phyloP scores from a whole-genome alignment of 140 eudicot genomes.

The Senecio squalidus region DNA sequence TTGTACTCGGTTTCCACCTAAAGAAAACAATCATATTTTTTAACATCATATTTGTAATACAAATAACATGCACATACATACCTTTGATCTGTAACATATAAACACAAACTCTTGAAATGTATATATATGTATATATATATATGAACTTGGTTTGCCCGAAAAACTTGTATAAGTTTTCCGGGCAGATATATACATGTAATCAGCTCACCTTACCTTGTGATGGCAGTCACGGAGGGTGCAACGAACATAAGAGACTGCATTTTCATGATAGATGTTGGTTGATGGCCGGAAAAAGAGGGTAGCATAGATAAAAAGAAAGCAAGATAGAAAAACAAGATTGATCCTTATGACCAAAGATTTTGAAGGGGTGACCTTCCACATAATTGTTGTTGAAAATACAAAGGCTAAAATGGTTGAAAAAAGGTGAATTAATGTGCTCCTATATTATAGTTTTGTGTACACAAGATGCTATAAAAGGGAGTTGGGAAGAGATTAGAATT shows the following conservation, averaged over 20 bases:
- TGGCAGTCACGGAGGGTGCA: conserved; percentile 73
- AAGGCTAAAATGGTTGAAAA: conserved; percentile 3
- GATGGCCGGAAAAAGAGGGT: conserved; percentile 70
- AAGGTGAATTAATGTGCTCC: conserved; percentile 5
- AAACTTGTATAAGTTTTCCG: not conserved
- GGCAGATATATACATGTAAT: not conserved
- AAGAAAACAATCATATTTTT: not conserved
- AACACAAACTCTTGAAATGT: no score
- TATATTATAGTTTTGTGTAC: not conserved
- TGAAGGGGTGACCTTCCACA: conserved; percentile 61
- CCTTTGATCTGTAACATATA: no score
- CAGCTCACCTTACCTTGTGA: conserved; percentile 98
- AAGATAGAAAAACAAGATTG: conserved; percentile 57
- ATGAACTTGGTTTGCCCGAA: not conserved
- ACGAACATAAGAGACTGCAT: conserved; percentile 38
- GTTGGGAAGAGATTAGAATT: conserved; percentile 25
- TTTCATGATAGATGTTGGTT: conserved; percentile 38
- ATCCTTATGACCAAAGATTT: conserved; percentile 63
- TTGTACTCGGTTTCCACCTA: conserved; percentile 47
- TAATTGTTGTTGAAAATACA: conserved; percentile 26
- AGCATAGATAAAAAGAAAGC: conserved; percentile 55
- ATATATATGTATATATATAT: no score
- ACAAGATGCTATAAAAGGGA: not conserved
- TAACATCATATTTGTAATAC: no score
- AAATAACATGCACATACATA: no score